Conservation (phyloP, 768 basidiomycete genomes). For the Phanerodontia chrysosporium region DNA sequence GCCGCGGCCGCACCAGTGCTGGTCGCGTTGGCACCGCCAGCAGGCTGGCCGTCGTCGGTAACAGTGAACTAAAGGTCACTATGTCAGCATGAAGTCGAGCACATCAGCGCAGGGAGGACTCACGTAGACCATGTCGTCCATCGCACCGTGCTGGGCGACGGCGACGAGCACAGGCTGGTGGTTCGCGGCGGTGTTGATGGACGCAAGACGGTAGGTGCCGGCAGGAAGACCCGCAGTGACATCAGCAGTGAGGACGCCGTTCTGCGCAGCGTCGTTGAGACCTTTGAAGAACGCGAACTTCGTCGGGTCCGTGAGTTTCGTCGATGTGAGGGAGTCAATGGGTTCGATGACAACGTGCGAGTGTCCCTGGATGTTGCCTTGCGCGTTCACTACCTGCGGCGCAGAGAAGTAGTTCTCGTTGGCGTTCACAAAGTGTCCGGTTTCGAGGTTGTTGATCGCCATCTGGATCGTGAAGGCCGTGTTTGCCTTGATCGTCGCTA, state of each 20-base stretch:
- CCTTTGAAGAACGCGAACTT: slow-evolving; percentile 58
- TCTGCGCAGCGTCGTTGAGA: slow-evolving; percentile 42
- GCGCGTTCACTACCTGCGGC: slow-evolving; percentile 41
- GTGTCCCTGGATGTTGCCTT: slow-evolving; percentile 57
- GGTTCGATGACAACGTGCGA: slow-evolving; percentile 57
- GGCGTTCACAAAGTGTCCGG: slow-evolving; percentile 60
- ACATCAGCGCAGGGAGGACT: slow-evolving; percentile 7
- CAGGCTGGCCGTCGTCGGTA: slow-evolving; percentile 16
- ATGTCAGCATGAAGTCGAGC: background rate
- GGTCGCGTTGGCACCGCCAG: slow-evolving; percentile 10
- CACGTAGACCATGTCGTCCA: slow-evolving; percentile 40
- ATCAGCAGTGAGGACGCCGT: slow-evolving; percentile 35
- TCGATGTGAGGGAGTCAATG: slow-evolving; percentile 43
- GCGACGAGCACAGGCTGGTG: slow-evolving; percentile 36
- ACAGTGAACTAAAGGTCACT: slow-evolving; percentile 21
- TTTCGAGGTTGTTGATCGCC: slow-evolving; percentile 39
- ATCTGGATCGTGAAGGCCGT: slow-evolving; percentile 51
- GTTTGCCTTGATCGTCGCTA: slow-evolving; percentile 41
- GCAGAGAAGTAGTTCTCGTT: slow-evolving; percentile 48
- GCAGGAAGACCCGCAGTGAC: slow-evolving; percentile 41
- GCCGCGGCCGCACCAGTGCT: slow-evolving; percentile 4
- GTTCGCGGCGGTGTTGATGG: slow-evolving; percentile 44
- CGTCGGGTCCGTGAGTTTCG: slow-evolving; percentile 42
- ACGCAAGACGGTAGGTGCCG: slow-evolving; percentile 38
- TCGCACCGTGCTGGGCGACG: slow-evolving; percentile 38